These are phyloP conservation scores for Salinomyces thailandicus DNA, from an alignment of 2,329 filamentous ascomycete genomes.

Conservation along the genomic window DNA sequence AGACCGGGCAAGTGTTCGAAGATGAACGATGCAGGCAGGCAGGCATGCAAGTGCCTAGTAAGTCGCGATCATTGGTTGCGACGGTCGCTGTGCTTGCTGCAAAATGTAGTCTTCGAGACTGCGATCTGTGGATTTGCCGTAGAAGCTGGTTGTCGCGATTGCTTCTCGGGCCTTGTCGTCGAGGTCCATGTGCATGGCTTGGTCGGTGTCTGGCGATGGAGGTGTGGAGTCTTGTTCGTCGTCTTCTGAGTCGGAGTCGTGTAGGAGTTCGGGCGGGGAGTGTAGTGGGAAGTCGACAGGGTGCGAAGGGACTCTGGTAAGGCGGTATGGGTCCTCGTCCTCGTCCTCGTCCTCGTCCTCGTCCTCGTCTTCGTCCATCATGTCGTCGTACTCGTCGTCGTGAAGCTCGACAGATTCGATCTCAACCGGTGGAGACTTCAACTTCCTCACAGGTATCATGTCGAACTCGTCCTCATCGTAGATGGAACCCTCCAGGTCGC, in stretches of 20 bases:
- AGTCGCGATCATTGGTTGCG: constrained; percentile 30
- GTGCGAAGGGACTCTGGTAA: constrained; percentile 33
- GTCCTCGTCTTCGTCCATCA: constrained; percentile 25
- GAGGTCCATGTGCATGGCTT: constrained; percentile 37
- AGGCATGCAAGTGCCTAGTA: too few species aligned
- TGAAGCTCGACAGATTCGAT: constrained; percentile 35
- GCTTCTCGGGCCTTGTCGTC: constrained; percentile 35
- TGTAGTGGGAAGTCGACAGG: too few species aligned
- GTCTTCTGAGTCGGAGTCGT: constrained; percentile 33
- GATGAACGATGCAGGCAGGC: too few species aligned
- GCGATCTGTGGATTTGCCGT: constrained; percentile 25
- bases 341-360: constrained; percentile 39
- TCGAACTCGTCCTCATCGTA: constrained; percentile 40
- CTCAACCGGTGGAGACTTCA: constrained; percentile 31
- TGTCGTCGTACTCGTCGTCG: constrained; percentile 23
- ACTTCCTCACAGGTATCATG: constrained; percentile 27
- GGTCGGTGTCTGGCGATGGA: constrained; percentile 33
- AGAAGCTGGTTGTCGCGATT: constrained; percentile 38
- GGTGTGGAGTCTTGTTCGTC: constrained; percentile 36
- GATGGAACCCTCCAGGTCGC: constrained; percentile 40
- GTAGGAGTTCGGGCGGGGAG: constrained; percentile 39
- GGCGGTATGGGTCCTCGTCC: constrained; percentile 35
- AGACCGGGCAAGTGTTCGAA: constrained; percentile 15
- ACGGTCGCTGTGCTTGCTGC: constrained; percentile 25
- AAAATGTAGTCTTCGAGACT: constrained; percentile 23